Conservation (phyloP, 495 filamentous ascomycete species). For the Hypoxylon lenormandii region DNA sequence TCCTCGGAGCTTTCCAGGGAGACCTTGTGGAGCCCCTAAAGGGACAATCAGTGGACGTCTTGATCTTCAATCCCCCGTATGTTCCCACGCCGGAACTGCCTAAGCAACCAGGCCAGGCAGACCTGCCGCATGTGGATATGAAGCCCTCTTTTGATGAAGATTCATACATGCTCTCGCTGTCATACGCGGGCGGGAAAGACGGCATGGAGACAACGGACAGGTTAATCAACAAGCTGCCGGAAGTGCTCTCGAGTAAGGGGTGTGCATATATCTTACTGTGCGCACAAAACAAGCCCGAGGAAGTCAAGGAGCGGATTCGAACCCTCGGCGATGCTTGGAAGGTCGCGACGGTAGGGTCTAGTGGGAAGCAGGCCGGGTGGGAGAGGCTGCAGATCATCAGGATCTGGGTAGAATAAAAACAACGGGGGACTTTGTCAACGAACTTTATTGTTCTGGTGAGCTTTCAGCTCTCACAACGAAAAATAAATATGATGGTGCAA, state of each 20-base stretch:
- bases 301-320: slow-evolving; percentile 74
- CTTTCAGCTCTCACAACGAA: slow-evolving; percentile 34
- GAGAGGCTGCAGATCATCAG: slow-evolving; percentile 86
- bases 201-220: slow-evolving; percentile 93
- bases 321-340: slow-evolving; percentile 70
- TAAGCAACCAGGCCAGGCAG: slow-evolving; percentile 50
- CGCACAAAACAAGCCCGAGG: slow-evolving; percentile 82
- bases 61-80: slow-evolving; percentile 97
- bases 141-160: slow-evolving; percentile 71
- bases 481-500: slow-evolving; percentile 37
- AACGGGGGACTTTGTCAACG: slow-evolving; percentile 25
- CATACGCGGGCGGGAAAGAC: slow-evolving; percentile 86
- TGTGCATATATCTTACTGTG: slow-evolving; percentile 92
- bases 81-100: slow-evolving; percentile 84
- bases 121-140: slow-evolving; percentile 15
- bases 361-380: slow-evolving; percentile 89
- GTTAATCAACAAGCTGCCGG: slow-evolving; percentile 74
- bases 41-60: slow-evolving; percentile 73
- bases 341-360: slow-evolving; percentile 81
- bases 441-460: slow-evolving; percentile 40
- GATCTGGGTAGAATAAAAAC: slow-evolving; percentile 67
- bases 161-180: slow-evolving; percentile 82
- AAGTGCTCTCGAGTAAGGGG: slow-evolving; percentile 72
- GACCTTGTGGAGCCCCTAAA: slow-evolving; percentile 74
- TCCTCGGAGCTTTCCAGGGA: slow-evolving; percentile 71